These are phyloP conservation scores for Lentinula raphanica DNA, from an alignment of 768 basidiomycete species.

Conservation along the genomic window DNA sequence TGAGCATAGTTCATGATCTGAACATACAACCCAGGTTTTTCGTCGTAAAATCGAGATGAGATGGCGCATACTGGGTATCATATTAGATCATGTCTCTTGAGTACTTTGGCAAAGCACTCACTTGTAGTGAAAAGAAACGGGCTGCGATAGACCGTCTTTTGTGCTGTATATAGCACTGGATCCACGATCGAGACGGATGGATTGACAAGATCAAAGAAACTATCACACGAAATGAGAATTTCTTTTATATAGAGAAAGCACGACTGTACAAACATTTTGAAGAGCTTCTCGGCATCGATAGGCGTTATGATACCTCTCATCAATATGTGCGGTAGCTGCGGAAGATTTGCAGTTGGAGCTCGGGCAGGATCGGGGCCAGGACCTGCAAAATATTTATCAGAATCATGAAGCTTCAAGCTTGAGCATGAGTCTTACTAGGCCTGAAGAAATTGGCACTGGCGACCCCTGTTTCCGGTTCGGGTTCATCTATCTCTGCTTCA, in stretches of 20 bases:
- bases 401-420: background rate
- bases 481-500: conserved; percentile 38
- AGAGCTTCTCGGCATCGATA: conserved; percentile 64
- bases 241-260: background rate
- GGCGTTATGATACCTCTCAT: conserved; percentile 57
- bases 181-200: conserved; percentile 75
- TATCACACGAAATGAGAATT: conserved; percentile 20
- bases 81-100: conserved; percentile 3
- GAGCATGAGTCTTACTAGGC: conserved; percentile 34
- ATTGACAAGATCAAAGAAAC: conserved; percentile 78
- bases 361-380: conserved; percentile 36
- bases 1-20: conserved; percentile 73
- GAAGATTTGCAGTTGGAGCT: conserved; percentile 31
- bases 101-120: conserved; percentile 34
- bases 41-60: conserved; percentile 74
- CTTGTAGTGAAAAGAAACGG: conserved; percentile 91
- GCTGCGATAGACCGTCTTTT: conserved; percentile 72
- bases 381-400: conserved; percentile 23
- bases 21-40: conserved; percentile 64
- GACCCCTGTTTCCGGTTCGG: conserved; percentile 54
- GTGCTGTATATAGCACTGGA: conserved; percentile 78
- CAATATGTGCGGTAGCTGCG: conserved; percentile 62
- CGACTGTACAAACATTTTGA: conserved; percentile 50
- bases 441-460: conserved; percentile 67
- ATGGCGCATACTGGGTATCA: conserved; percentile 70